Base-by-base conservation (phyloP, 2,329 filamentous ascomycete genomes). In the Sporothrix brunneoviolacea region DNA sequence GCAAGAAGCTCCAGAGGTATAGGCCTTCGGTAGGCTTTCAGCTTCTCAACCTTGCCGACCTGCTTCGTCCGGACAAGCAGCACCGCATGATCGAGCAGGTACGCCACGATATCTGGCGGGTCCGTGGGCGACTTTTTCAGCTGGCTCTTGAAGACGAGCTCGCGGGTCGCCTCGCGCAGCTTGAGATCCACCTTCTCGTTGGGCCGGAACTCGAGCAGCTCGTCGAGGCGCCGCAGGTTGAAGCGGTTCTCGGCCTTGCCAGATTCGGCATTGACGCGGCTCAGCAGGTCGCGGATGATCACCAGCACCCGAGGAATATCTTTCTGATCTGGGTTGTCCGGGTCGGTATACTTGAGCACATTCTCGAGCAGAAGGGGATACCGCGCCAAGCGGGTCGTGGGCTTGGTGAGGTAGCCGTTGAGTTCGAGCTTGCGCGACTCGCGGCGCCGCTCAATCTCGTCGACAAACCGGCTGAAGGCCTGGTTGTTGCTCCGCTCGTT, bases 211-310 rank as follows among this genome's bases (percentile, higher is more conserved):
- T 91, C 89, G 57, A 98, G 80, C 60, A 95, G 88, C 59, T 93
- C 84, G 64, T 96, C 93, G 28, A 98, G 77, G 59, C 90, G 87
- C 66, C 91, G 86, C 51, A 98, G 72, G 65, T 97, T 97, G 75
- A 95, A 97, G 47, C 93, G 86, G 64, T 98, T 98, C 68, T 98
- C 93, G 1, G 93, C 90, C 71, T 95, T 96, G 60, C 93, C 93
- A 58, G 90, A 95, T 67, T 97, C 93, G 13, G 88, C 80, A 62
- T 98, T 98, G 63, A 98, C 93, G 57, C 88, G 80, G 46, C 82
- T 86, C 44, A 98, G 72, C 59, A 95, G 85, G 58, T 91, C 88
- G 61, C 88, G 84, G 69, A 98, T 96, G 66, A 89, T 79, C 24
- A 76, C 80, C 59, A 97, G 81, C 8, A 93, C 93, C 66, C 89